Base-by-base conservation (phyloP, 495 filamentous ascomycete species). In the Physcia stellaris region DNA sequence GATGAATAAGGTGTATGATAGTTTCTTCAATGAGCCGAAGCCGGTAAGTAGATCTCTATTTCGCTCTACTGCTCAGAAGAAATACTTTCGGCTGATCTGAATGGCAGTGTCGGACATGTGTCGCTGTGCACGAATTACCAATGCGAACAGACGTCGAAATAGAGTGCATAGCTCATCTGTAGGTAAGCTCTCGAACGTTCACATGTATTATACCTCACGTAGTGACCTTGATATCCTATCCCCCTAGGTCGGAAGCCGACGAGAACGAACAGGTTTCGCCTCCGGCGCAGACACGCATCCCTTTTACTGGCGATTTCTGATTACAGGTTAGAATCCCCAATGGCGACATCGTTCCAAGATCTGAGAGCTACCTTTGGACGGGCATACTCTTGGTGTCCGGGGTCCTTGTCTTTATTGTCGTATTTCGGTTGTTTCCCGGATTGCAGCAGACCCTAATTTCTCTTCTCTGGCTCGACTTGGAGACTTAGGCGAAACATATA, bases 111-210 rank as follows among this genome's bases (percentile, higher is more conserved):
- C 62, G 73, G 26, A 80, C 77, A 29, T 82, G 78, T 47, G 75
- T 83, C 27, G 77, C 76, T 4, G 78, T 80, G 17, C 66, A 75
- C 50, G 71, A 72, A 29, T 56, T 81, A 37, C 77, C 78, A 1
- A 54, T 78, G 16, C 66, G 68, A 13, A 76, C 75, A 6, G 76
- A 80, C 60, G 75, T 84, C 12, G 78, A 82, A 60, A 80, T 84
- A 51, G 77, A 83, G 54, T 80, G 73, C 47, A 73, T 67, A 33
- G 77, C 77, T 4, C 57, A 67, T 58, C 50, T 65, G 43, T 62
- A 55, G 49, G 51, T 54, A 37, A 33, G 40, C 39, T 35, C 28
- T 13, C 29, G 12, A 3, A 32, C 35, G 11, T 37, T 45, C 35
- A 24, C 30, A n/a, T n/a, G n/a, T n/a, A n/a, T n/a, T n/a, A n/a